phyloP scores from a whole-genome alignment of 2,329 filamentous ascomycete genomes.

The Tolypocladium sp. region DNA sequence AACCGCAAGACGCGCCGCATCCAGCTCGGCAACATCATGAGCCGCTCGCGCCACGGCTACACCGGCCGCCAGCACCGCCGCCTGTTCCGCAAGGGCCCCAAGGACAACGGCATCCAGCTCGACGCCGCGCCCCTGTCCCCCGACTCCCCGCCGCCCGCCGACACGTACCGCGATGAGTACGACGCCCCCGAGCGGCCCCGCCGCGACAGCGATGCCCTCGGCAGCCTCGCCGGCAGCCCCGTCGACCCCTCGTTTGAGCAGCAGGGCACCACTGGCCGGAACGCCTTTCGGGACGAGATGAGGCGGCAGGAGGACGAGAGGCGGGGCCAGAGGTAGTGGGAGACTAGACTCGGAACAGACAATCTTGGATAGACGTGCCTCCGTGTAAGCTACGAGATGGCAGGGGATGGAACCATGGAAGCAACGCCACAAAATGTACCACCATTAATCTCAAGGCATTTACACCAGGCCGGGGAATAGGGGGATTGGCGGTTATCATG shows the following conservation, averaged over 20 bases:
- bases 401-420: background rate
- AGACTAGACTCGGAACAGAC: background rate
- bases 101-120: conserved; percentile 35
- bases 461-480: no score
- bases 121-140: conserved; percentile 20
- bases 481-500: background rate
- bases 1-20: conserved; percentile 42
- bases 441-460: background rate
- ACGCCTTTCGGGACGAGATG: conserved; percentile 42
- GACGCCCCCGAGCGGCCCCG: conserved; percentile 7
- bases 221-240: conserved; percentile 38
- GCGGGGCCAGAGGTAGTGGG: background rate
- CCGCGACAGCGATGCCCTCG: conserved; percentile 38
- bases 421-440: background rate
- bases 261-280: conserved; percentile 24
- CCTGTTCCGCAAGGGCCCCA: conserved; percentile 20
- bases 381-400: background rate
- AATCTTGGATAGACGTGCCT: background rate
- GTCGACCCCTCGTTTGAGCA: conserved; percentile 31
- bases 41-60: conserved; percentile 34
- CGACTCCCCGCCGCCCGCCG: conserved; percentile 6
- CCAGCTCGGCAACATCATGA: conserved; percentile 42
- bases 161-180: conserved; percentile 12
- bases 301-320: conserved; percentile 35
- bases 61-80: conserved; percentile 27